phyloP scores from a whole-genome alignment of 768 basidiomycete species.

The Trametes gibbosa region DNA sequence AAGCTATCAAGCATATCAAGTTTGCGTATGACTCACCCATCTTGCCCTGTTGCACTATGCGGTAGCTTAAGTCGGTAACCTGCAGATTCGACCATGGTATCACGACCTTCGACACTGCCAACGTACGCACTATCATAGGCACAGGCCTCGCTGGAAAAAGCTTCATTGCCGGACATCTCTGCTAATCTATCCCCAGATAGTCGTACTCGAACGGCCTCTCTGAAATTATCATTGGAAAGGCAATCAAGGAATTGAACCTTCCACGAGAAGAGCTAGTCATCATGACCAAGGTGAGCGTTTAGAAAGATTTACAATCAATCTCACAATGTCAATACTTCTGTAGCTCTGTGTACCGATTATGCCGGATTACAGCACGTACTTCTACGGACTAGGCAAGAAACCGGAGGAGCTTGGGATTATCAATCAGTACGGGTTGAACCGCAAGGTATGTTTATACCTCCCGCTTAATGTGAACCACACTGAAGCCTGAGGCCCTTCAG shows the following conservation, averaged over 20 bases:
- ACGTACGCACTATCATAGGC: conserved; percentile 10
- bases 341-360: conserved; percentile 19
- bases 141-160: not conserved
- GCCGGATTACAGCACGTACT: conserved; percentile 1
- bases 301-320: too few relatives aligned
- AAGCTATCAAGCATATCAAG: conserved; percentile 38
- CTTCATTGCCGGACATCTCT: not conserved
- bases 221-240: conserved; percentile 45
- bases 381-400: not conserved
- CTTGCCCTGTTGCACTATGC: not conserved
- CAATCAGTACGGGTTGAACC: conserved; percentile 34
- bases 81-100: conserved; percentile 37
- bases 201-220: conserved; percentile 40
- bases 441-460: conserved; percentile 26
- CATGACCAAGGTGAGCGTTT: conserved; percentile 42
- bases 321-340: not conserved
- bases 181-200: conserved; percentile 6
- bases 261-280: conserved; percentile 50
- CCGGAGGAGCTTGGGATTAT: conserved; percentile 32
- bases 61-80: not conserved
- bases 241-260: conserved; percentile 42
- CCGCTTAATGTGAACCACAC: not conserved
- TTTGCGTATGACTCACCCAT: conserved; percentile 29
- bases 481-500: conserved; percentile 33
- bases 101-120: conserved; percentile 36